Percentiles rank a stretch among this genome's conserved stretches.
Evolutionary conservation across 768 basidiomycete species (phyloP).

Genomic region (Leccinellum luteum): DNA sequence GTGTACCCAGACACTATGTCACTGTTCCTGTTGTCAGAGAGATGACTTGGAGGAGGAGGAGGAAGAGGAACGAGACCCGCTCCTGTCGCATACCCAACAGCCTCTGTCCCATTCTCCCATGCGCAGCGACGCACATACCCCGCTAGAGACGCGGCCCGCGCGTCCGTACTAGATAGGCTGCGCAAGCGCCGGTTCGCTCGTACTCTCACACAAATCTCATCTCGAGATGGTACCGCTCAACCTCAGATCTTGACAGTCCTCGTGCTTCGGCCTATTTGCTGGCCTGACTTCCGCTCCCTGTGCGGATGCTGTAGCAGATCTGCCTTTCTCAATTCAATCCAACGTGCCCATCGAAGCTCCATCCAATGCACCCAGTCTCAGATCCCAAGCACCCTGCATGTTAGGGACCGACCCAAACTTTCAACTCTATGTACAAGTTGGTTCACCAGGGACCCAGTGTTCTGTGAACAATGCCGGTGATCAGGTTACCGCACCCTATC

Average conservation of each 20-base stretch:
- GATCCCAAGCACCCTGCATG: background rate
- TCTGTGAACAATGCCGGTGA: background rate
- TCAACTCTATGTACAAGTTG: background rate
- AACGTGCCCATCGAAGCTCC: background rate
- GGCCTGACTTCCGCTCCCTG: too few species aligned
- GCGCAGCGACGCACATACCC: slow-evolving; percentile 3
- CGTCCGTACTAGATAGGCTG: background rate
- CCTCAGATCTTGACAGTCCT: background rate
- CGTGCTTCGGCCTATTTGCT: background rate
- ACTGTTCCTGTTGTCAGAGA: slow-evolving; percentile 14
- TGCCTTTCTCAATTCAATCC: background rate
- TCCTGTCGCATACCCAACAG: slow-evolving; percentile 19
- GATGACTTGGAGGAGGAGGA: slow-evolving; percentile 6
- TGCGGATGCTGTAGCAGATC: background rate
- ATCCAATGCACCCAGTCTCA: too few species aligned
- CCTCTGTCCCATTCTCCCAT: slow-evolving; percentile 26
- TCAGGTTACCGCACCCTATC: background rate
- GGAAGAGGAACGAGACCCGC: slow-evolving; percentile 21
- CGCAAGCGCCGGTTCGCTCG: too few species aligned
- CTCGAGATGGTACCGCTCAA: background rate
- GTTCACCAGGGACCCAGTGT: background rate
- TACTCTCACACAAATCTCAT: background rate
- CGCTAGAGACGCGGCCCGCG: background rate
- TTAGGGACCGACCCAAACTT: background rate
- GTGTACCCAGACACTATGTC: slow-evolving; percentile 27